phyloP scores from a whole-genome alignment of 306 rosid genomes.

The Malus asiatica region DNA sequence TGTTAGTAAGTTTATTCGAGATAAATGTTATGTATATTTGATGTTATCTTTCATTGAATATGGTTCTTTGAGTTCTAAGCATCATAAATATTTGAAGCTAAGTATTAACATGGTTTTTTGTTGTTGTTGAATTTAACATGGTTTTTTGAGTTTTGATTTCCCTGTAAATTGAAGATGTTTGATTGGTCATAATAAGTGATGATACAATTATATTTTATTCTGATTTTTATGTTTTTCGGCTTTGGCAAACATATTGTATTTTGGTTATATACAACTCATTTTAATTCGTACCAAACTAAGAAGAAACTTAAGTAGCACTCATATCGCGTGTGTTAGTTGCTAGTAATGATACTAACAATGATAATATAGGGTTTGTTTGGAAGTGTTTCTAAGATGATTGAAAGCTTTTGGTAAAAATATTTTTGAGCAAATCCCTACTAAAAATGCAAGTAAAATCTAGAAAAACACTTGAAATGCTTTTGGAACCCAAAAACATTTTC shows the following conservation, averaged over 20 bases:
- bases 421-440: no score
- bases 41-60: background rate
- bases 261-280: background rate
- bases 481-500: no score
- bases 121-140: background rate
- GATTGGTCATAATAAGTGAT: background rate
- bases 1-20: background rate
- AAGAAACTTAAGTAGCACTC: no score
- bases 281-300: background rate
- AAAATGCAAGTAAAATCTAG: no score
- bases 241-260: background rate
- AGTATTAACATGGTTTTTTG: background rate
- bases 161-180: background rate
- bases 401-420: no score
- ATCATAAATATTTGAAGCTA: background rate
- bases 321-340: no score
- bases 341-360: no score
- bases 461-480: no score
- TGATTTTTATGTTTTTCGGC: background rate
- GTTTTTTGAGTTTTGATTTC: background rate
- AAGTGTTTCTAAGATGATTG: no score
- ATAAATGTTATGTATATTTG: background rate
- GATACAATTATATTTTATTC: background rate
- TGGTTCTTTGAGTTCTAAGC: background rate
- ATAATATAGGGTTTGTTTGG: no score